A percentile compares a stretch with the other conserved stretches of the same genome.
These are phyloP conservation scores for Auriscalpium vulgare DNA, from an alignment of 768 basidiomycete species.

Conservation along the genomic window DNA sequence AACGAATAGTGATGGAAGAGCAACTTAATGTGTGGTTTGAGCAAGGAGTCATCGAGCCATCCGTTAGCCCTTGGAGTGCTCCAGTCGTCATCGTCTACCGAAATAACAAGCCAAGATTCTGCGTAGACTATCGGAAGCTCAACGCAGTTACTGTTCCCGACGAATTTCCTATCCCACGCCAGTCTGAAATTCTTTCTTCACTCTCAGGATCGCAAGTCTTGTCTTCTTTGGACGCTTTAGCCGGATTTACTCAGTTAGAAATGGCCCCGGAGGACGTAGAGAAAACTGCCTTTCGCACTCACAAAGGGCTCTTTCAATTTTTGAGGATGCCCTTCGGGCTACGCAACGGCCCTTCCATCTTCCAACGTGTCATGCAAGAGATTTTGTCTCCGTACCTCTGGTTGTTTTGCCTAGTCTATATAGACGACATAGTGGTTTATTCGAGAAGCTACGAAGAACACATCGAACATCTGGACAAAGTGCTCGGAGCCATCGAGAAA, in stretches of 20 bases:
- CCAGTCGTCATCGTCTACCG: slow-evolving; percentile 28
- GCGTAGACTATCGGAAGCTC: slow-evolving; percentile 27
- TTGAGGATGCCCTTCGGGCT: too few relatives aligned
- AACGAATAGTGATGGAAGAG: slow-evolving; percentile 1
- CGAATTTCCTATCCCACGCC: slow-evolving; percentile 16
- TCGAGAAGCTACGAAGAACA: slow-evolving; percentile 2
- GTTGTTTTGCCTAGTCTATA: slow-evolving; percentile 7
- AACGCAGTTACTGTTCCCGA: slow-evolving; percentile 19
- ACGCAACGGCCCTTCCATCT: too few relatives aligned
- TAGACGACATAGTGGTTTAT: slow-evolving; percentile 8
- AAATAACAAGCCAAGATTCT: slow-evolving; percentile 29
- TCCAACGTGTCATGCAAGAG: too few relatives aligned
- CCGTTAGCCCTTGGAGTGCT: slow-evolving; percentile 29
- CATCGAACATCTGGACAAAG: slow-evolving; percentile 20
- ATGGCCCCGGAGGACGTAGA: slow-evolving; percentile 22
- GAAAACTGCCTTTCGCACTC: slow-evolving; percentile 29
- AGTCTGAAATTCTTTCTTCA: slow-evolving; percentile 15
- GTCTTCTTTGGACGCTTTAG: slow-evolving; percentile 27
- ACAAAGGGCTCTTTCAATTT: too few relatives aligned
- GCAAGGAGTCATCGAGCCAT: slow-evolving; percentile 31
- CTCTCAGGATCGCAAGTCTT: slow-evolving; percentile 23
- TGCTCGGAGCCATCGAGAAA: slow-evolving; percentile 21
- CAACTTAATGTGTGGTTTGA: slow-evolving; percentile 17
- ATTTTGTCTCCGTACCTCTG: slow-evolving; percentile 4
- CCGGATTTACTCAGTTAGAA: slow-evolving; percentile 34